phyloP scores from a whole-genome alignment of 768 basidiomycete species.

The Xerocomellus dryophilus region DNA sequence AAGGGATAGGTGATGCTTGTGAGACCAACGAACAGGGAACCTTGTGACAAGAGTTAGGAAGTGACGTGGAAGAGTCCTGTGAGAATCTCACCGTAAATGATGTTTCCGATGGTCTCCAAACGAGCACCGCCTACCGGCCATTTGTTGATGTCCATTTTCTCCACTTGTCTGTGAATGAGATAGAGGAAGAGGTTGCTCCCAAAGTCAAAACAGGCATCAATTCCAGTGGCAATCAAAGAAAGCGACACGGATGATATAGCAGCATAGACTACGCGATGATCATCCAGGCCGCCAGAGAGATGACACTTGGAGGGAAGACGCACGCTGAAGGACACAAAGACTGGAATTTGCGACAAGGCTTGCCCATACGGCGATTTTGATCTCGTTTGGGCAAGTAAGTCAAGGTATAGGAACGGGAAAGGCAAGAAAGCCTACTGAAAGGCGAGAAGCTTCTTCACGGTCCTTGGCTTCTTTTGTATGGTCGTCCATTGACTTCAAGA shows the following conservation, averaged over 20 bases:
- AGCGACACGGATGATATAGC: slow-evolving; percentile 82
- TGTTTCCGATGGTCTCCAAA: slow-evolving; percentile 86
- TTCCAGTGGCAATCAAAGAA: slow-evolving; percentile 83
- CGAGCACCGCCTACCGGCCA: slow-evolving; percentile 94
- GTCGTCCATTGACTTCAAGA: slow-evolving; percentile 88
- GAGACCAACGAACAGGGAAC: slow-evolving; percentile 40
- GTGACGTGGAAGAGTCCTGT: background rate
- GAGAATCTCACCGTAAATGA: slow-evolving; percentile 63
- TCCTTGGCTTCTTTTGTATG: slow-evolving; percentile 79
- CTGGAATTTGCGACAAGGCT: slow-evolving; percentile 75
- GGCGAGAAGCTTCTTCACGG: slow-evolving; percentile 61
- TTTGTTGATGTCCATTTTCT: slow-evolving; percentile 68
- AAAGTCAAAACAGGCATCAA: slow-evolving; percentile 85
- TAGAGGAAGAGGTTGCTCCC: slow-evolving; percentile 81
- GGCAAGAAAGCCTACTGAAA: slow-evolving; percentile 49
- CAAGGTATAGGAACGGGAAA: background rate
- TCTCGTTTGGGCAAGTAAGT: slow-evolving; percentile 39
- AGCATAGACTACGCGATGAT: slow-evolving; percentile 68
- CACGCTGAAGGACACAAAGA: slow-evolving; percentile 71
- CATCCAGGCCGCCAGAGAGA: background rate
- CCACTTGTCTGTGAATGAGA: slow-evolving; percentile 73
- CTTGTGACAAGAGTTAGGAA: slow-evolving; percentile 30
- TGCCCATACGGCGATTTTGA: slow-evolving; percentile 84
- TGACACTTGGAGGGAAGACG: background rate
- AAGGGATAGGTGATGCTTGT: background rate